These are phyloP conservation scores for Naematelia aurantialba DNA, from an alignment of 768 basidiomycete genomes.

Conservation along the genomic window DNA sequence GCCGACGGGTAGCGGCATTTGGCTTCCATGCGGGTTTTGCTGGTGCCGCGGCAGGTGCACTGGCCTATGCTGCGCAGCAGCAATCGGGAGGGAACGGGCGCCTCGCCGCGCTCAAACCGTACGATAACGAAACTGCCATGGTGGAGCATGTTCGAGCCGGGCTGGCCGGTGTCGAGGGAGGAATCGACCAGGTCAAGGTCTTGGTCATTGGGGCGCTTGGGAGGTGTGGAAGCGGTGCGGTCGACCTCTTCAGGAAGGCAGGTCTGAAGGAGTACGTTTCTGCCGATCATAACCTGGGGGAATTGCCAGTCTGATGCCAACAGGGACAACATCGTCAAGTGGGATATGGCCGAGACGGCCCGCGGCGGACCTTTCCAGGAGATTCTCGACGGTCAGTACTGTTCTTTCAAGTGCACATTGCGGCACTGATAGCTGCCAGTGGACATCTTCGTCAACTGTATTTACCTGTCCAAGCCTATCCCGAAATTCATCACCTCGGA, in stretches of 20 bases:
- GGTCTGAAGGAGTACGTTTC: slow-evolving; percentile 81
- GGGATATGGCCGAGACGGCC: slow-evolving; percentile 95
- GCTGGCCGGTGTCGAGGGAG: slow-evolving; percentile 58
- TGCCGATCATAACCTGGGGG: neutral
- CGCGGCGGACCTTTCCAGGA: slow-evolving; percentile 95
- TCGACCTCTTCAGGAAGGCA: slow-evolving; percentile 91
- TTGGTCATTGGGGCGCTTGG: slow-evolving; percentile 96
- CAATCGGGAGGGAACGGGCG: slow-evolving; percentile 54
- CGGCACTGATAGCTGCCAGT: slow-evolving; percentile 52
- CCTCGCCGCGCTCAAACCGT: slow-evolving; percentile 72
- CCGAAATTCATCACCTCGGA: slow-evolving; percentile 52
- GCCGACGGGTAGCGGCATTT: slow-evolving; percentile 89
- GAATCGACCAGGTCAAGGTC: slow-evolving; percentile 60
- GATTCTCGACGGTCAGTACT: slow-evolving; percentile 65
- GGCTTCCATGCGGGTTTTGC: slow-evolving; percentile 98
- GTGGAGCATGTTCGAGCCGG: slow-evolving; percentile 65
- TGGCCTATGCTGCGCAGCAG: slow-evolving; percentile 69
- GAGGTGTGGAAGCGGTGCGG: slow-evolving; percentile 88
- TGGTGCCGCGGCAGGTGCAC: slow-evolving; percentile 77
- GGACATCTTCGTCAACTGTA: slow-evolving; percentile 98
- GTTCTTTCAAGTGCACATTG: neutral
- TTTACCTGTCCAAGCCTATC: slow-evolving; percentile 68
- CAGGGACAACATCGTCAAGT: slow-evolving; percentile 91
- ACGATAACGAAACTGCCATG: slow-evolving; percentile 78
- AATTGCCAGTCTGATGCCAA: slow-evolving; percentile 5